Evolutionary conservation across 2,329 filamentous ascomycete species (phyloP), one percentile per base, ranked within the genome.

Genomic region (Lachnum nothofagi): DNA sequence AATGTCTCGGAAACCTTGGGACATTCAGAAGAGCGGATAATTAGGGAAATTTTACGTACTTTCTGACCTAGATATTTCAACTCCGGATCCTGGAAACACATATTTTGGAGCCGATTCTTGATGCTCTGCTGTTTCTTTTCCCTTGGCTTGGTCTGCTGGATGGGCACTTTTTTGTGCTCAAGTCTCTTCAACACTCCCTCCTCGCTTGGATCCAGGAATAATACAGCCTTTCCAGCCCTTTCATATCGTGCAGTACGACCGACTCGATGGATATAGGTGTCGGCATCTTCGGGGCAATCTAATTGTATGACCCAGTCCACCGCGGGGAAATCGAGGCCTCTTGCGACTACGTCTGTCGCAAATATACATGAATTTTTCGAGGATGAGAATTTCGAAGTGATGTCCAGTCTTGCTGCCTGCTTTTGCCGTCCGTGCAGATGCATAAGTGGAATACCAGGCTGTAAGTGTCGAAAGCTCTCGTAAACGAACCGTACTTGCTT

Each of bases 261-360:
- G 4, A 96, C 91, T 51, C 93, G 83, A 69, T 98, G 93, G 59
- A 98, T 97, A 63, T 98, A 98, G 0, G 93, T 98, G 63, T 97
- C 93, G 3, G 88, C 86, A 66, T 98, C 91, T 67, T 98, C 93
- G 0, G 93, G 93, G 58, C 88, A 95, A 67, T 98, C 93, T n/a
- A 88, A 78, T 65, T 98, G 93, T n/a, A 98, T 89, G 4, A 98
- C 93, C 86, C 93, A 98, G 67, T 98, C 93, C 0, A 98, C 93
- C 3, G 90, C 85, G 0, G 93, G 93, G 64, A 98, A 97, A 67
- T 98, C 93, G 10, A 98, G 79, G 55, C 93, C 93, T 67, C 93
- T 80, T 0, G 93, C 93, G 3, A 94, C 90, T 5, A 98, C 89
- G 64, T 98, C 93, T 0, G 93, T 98, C 1, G 93, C 89, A 65